Conservation (phyloP, 2,329 filamentous ascomycete genomes). For the Ustulina deusta region DNA sequence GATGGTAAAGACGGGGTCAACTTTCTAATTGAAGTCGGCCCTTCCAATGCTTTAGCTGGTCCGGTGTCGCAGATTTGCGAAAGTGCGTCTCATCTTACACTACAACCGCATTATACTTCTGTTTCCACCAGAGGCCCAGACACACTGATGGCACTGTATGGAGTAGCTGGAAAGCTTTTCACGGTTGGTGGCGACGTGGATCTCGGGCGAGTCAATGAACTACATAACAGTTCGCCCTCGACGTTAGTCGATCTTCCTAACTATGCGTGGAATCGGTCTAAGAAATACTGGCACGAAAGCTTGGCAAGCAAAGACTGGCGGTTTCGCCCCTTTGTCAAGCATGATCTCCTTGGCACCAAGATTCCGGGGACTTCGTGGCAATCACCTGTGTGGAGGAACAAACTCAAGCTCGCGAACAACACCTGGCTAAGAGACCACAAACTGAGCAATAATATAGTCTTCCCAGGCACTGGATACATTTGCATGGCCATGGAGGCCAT, state of each 20-base stretch:
- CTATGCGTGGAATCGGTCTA: constrained; percentile 38
- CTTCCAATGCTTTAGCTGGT: constrained; percentile 33
- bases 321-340: constrained; percentile 18
- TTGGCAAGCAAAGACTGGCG: constrained; percentile 32
- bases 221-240: neutral
- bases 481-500: constrained; percentile 27
- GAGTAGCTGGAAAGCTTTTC: constrained; percentile 9
- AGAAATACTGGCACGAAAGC: constrained; percentile 34
- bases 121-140: neutral
- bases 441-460: constrained; percentile 43
- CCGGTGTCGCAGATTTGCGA: constrained; percentile 41
- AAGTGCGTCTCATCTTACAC: neutral
- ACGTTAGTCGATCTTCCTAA: constrained; percentile 40
- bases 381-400: constrained; percentile 25
- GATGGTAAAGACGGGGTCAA: constrained; percentile 16
- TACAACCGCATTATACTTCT: constrained; percentile 6
- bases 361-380: constrained; percentile 21
- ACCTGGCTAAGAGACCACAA: constrained; percentile 59
- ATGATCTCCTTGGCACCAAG: constrained; percentile 34
- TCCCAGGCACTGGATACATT: constrained; percentile 19
- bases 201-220: constrained; percentile 27
- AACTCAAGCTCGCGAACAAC: constrained; percentile 19
- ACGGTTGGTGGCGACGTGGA: constrained; percentile 3
- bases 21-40: constrained; percentile 42
- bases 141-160: neutral